Conservation (phyloP, 257 asterid genomes). For the Solanum bulbocastanum region DNA sequence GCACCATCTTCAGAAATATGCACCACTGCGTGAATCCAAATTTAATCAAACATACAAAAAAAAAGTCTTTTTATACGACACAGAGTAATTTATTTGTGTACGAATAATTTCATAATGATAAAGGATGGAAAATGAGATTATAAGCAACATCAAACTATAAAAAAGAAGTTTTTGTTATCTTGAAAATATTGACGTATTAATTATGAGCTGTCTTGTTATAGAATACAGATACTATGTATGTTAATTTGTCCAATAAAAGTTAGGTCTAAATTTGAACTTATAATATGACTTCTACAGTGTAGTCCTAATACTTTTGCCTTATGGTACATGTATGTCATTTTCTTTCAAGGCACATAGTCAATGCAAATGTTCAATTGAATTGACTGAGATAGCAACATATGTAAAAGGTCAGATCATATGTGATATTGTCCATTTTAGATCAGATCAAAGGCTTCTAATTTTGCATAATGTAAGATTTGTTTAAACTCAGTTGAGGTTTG, state of each 20-base stretch:
- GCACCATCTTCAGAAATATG: background rate
- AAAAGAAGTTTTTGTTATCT: background rate
- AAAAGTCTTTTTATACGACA: too few relatives aligned
- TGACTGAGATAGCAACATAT: background rate
- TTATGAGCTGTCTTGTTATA: background rate
- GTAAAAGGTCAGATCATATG: background rate
- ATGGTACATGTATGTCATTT: background rate
- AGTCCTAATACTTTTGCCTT: background rate
- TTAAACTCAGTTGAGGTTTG: background rate
- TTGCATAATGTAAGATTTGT: background rate
- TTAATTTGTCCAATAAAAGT: background rate
- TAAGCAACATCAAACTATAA: background rate
- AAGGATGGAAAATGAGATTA: background rate
- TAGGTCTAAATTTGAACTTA: background rate
- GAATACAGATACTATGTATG: background rate
- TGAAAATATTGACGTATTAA: background rate
- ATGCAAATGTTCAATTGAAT: background rate
- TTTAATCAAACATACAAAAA: background rate
- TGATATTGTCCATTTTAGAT: background rate
- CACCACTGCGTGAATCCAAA: background rate
- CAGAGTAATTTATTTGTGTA: too few relatives aligned
- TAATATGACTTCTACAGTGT: background rate
- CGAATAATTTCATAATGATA: background rate
- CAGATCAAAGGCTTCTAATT: background rate
- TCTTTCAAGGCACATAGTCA: background rate